Percentiles rank a stretch among this genome's conserved stretches.
These are phyloP conservation scores for Cytospora chrysosperma DNA, from an alignment of 2,329 filamentous ascomycete genomes.

Conservation along the genomic window DNA sequence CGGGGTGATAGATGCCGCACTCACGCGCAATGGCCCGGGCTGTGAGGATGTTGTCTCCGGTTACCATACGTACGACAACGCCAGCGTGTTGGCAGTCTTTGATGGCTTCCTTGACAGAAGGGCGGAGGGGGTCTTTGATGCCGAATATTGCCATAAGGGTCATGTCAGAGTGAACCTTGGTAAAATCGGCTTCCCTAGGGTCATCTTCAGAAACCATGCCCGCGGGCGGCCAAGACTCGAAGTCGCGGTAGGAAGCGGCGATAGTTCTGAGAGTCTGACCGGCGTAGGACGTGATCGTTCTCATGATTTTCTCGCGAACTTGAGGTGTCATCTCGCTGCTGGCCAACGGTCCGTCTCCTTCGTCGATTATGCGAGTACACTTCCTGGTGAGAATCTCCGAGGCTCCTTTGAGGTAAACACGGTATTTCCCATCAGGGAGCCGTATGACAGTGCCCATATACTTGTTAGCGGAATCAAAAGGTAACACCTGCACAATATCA, in stretches of 20 bases:
- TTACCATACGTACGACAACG: slow-evolving; percentile 73
- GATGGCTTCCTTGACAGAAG: slow-evolving; percentile 67
- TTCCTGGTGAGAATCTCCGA: slow-evolving; percentile 54
- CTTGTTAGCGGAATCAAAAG: slow-evolving; percentile 55
- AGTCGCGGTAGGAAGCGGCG: slow-evolving; percentile 71
- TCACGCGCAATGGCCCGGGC: slow-evolving; percentile 63
- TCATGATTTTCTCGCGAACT: slow-evolving; percentile 53
- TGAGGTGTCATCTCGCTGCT: slow-evolving; percentile 53
- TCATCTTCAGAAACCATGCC: slow-evolving; percentile 58
- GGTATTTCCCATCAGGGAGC: slow-evolving; percentile 45
- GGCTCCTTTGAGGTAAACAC: slow-evolving; percentile 56
- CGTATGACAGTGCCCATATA: slow-evolving; percentile 57
- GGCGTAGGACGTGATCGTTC: slow-evolving; percentile 61
- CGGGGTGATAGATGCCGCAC: slow-evolving; percentile 46
- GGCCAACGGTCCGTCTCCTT: slow-evolving; percentile 48
- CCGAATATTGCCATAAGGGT: slow-evolving; percentile 70
- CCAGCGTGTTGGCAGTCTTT: slow-evolving; percentile 65
- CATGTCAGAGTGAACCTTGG: slow-evolving; percentile 68
- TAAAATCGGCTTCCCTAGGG: slow-evolving; percentile 60
- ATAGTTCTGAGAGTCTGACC: slow-evolving; percentile 72
- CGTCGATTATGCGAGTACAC: slow-evolving; percentile 40
- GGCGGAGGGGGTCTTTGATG: slow-evolving; percentile 71
- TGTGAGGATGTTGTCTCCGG: slow-evolving; percentile 65
- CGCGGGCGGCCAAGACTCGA: slow-evolving; percentile 67
- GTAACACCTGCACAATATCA: slow-evolving; percentile 48